These are phyloP conservation scores for Pythium grandisporangium DNA, from an alignment of 352 stramenopile genomes.

Conservation along the genomic window DNA sequence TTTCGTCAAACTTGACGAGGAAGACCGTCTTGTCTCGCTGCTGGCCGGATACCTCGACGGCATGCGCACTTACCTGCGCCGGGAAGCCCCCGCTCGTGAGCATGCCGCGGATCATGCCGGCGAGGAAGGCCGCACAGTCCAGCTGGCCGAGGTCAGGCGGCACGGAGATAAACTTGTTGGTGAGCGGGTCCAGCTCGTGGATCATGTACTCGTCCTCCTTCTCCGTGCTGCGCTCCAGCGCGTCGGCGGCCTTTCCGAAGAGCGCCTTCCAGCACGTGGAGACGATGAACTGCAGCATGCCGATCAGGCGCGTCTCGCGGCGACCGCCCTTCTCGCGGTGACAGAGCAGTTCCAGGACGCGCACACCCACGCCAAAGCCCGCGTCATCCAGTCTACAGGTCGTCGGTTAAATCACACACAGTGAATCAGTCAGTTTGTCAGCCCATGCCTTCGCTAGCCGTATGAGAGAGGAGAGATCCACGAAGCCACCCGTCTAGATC, in stretches of 20 bases:
- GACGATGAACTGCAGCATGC: slow-evolving; percentile 90
- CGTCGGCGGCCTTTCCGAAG: slow-evolving; percentile 95
- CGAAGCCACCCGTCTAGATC: not conserved
- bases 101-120: slow-evolving; percentile 90
- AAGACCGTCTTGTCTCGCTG: slow-evolving; percentile 80
- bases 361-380: slow-evolving; percentile 93
- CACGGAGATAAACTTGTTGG: slow-evolving; percentile 96
- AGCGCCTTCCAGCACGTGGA: slow-evolving; percentile 93
- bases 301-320: slow-evolving; percentile 77
- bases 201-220: slow-evolving; percentile 99
- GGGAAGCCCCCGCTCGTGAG: slow-evolving; percentile 79
- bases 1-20: slow-evolving; percentile 81
- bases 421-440: not conserved
- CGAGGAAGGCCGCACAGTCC: slow-evolving; percentile 95
- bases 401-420: too few species aligned
- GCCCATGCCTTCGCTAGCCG: not conserved
- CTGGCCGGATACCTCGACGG: slow-evolving; percentile 51
- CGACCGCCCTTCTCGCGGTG: slow-evolving; percentile 75
- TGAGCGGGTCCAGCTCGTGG: slow-evolving; percentile 89
- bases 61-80: slow-evolving; percentile 67
- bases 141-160: slow-evolving; percentile 92
- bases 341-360: slow-evolving; percentile 91
- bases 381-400: slow-evolving; percentile 83
- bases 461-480: not conserved
- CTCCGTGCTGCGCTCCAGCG: slow-evolving; percentile 94